Evolutionary conservation across 176 grass and related monocot genomes (phyloP).

Genomic region (Poa annua): DNA sequence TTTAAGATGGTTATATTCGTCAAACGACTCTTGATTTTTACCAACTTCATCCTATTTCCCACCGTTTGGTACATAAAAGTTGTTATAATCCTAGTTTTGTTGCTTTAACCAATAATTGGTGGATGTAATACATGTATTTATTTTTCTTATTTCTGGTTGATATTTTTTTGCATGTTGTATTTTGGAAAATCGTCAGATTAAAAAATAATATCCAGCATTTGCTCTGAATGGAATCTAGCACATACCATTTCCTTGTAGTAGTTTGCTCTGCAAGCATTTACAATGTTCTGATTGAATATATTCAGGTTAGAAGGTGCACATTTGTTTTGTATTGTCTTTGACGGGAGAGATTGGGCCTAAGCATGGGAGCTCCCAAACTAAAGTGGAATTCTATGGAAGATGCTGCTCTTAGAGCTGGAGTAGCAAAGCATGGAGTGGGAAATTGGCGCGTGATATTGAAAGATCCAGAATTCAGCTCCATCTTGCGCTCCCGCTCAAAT

Average conservation of each 20-base stretch:
- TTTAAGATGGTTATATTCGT: neutral
- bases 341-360: conserved; percentile 17
- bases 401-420: conserved; percentile 79
- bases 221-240: conserved; percentile 1
- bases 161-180: conserved; percentile 17
- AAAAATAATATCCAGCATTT: conserved; percentile 7
- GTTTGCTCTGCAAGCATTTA: conserved; percentile 7
- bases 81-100: conserved; percentile 11
- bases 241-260: neutral
- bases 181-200: conserved; percentile 9
- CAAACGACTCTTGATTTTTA: neutral
- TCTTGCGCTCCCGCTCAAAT: conserved; percentile 68
- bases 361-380: conserved; percentile 78
- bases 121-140: neutral
- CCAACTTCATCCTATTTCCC: neutral
- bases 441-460: conserved; percentile 83
- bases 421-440: conserved; percentile 78
- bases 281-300: conserved; percentile 10
- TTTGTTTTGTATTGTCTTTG: conserved; percentile 2
- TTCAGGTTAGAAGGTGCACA: conserved; percentile 36
- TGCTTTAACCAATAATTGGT: conserved; percentile 26
- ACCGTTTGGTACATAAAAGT: conserved; percentile 16
- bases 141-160: conserved; percentile 4
- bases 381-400: conserved; percentile 79
- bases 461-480: conserved; percentile 65